Base-by-base conservation (phyloP, 2,329 filamentous ascomycete species). In the Endoconidiophora polonica region DNA sequence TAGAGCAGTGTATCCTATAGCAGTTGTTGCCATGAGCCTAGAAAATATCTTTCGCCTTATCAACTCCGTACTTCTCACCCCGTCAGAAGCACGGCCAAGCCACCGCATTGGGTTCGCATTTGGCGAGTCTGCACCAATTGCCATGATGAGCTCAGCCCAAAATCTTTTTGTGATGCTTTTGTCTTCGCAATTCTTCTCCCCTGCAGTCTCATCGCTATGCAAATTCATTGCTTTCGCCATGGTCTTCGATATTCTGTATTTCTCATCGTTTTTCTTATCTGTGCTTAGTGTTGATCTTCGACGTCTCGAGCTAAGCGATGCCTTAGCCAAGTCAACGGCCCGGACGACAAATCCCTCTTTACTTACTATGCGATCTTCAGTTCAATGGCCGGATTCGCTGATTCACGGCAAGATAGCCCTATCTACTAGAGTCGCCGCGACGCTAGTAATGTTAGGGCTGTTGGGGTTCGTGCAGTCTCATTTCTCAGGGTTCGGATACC, bases 21-120 rank as follows among this genome's bases (percentile, higher is more conserved):
- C 86, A n/a, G 75, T 88, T 6, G 70, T 87, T 38, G 74, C 79
- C 38, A 80, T 86, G 65, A 86, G 84, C 46, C 66, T 88, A 29
- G 83, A 87, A 58, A 87, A 88, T 57, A 83, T 85, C 55, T 82
- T 87, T 58, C 72, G 83, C 16, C 67, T 88, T 36, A 85, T 88
- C 61, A 86, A 87, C 58, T 78, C 81, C 5, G 81, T 88, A 38
- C 77, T 88, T 33, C 68, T 79, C 50, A 86, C 81, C 1, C 79
- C 81, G 0, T 69, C 79, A 0, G 77, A 84, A 55, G 74, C 81
- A 60, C 76, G 71, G 52, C 83, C 81, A 3, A 77, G 79, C 50
- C 72, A 71, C 51, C 74, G 84, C 44, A 81, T 90, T 39, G 79
- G 81, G 1, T 73, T 83, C 54, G 84, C 83, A 1, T 76, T 88